Evolutionary conservation across 1,139 yeast species (phyloP), one percentile per base, ranked within the genome.

Genomic region (Insectozyma bohioensis): DNA sequence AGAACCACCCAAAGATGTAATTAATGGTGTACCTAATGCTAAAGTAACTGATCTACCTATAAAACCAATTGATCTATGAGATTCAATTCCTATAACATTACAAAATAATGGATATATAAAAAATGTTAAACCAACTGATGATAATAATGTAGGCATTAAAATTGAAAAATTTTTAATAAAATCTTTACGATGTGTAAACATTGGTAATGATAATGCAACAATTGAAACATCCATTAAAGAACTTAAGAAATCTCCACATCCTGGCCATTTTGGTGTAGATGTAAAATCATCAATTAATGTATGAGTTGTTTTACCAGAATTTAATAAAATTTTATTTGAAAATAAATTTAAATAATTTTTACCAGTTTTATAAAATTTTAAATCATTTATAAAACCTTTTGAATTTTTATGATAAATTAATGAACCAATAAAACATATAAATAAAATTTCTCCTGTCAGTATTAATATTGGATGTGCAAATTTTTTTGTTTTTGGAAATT

Each of bases 21-120:
- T 78, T 41, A 84, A 68, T 0, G 95, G 95, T 1, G 85, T 74
- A 0, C 94, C 94, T 34, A 85, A 63, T 0, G 94, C 94, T 44
- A 85, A 67, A 0, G 95, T 85, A n/a, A 81, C 87, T 8, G 87
- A 80, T 41, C 95, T 66, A 2, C 92, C 92, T 6, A 84, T 80
- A 52, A 83, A 84, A 1, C 92, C 94, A 26, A 85, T 67, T 1
- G 90, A 70, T 20, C 85, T 59, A 14, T 63, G 58, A 0, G 83
- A 51, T 4, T 79, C 66, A 7, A 85, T 78, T 0, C 88, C 90
- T 21, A 85, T 59, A 9, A 72, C 71, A 51, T 75, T 72, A 47
- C 88, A 78, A 8, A 82, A 48, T 2, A 84, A 70, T 0, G 95
- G 95, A 48, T 85, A 84, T 7, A 75, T 57, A 57, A 83, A 80